Conservation (phyloP, 2,329 filamentous ascomycete genomes). For the Blastomyces percursus region DNA sequence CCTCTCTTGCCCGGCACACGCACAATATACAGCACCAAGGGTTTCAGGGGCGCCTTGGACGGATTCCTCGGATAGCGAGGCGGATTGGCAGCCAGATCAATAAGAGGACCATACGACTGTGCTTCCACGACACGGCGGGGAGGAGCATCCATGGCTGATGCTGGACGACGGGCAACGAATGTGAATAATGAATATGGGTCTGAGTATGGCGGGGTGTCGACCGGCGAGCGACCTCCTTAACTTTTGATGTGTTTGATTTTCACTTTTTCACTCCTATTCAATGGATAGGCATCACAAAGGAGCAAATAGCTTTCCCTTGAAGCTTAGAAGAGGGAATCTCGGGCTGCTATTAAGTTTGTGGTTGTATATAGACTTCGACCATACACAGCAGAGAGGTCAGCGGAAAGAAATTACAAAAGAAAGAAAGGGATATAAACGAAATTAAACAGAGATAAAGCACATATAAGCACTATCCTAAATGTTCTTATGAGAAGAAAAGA, state of each 20-base stretch:
- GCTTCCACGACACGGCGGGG: conserved; percentile 50
- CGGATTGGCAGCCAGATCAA: conserved; percentile 70
- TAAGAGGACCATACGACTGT: conserved; percentile 68
- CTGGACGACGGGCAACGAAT: not conserved
- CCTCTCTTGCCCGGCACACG: conserved; percentile 84
- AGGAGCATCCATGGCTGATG: not conserved
- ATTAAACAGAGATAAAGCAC: not conserved
- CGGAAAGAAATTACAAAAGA: not conserved
- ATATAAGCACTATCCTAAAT: not conserved
- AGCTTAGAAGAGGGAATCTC: not conserved
- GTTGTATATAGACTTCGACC: not conserved
- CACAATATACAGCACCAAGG: conserved; percentile 80
- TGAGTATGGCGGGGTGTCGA: not conserved
- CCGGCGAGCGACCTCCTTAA: not conserved
- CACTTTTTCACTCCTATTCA: not conserved
- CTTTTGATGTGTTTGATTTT: not conserved
- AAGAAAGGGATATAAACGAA: not conserved
- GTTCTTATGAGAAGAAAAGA: not conserved
- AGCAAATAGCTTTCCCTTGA: not conserved
- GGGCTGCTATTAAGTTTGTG: not conserved
- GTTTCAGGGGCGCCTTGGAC: conserved; percentile 54
- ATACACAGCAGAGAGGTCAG: not conserved
- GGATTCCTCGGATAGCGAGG: conserved; percentile 75
- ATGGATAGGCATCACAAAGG: not conserved
- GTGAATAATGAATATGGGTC: not conserved